Evolutionary conservation across 768 basidiomycete genomes (phyloP), one percentile per base, ranked within the genome.

Genomic region (Hygrophorus russula): DNA sequence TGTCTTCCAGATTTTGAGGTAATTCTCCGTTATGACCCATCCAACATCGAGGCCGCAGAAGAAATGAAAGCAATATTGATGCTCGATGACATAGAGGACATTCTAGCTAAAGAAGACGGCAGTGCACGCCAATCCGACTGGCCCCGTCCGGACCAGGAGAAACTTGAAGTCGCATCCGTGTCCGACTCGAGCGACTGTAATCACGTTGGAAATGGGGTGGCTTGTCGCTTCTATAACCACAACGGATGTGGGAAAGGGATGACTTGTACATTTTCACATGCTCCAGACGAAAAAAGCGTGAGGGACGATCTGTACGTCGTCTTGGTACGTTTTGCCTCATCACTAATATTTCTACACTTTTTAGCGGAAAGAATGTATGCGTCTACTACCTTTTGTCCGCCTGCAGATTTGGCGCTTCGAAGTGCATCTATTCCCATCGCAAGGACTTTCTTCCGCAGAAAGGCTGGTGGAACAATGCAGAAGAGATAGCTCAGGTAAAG

Each of bases 141-240:
- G 24, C 24, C 24, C 24, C 24, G 7, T 24, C 24, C 24, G 24
- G 24, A 24, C 24, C 24, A 24, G 24, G 24, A 24, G 3, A 24
- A 24, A 24, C 24, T 24, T 3, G 24, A 24, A 24, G 24, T 24
- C 24, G 24, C 24, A 24, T 24, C 24, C 24, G 7, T 24, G 3
- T 24, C 24, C 7, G 24, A 24, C 24, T 24, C 72, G 9, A 74
- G 71, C 40, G 76, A 78, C 49, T 75, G 64, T 46, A 58, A 61
- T 31, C 75, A 76, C 46, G 53, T 51, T 1, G 76, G 76, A 3
- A 77, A 74, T 39, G 66, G 67, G 2, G 61, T 66, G 2, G 68
- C 76, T 0, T 80, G 77, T 53, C 63, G 69, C 36, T 73, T 71
- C 52, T 76, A 78, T 53, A 79, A 80, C 44, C 74, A 70, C 46